A percentile compares a stretch with the other conserved stretches of the same genome.
Conservation (phyloP, 306 rosid species). For the Lathyrus aphaca region DNA sequence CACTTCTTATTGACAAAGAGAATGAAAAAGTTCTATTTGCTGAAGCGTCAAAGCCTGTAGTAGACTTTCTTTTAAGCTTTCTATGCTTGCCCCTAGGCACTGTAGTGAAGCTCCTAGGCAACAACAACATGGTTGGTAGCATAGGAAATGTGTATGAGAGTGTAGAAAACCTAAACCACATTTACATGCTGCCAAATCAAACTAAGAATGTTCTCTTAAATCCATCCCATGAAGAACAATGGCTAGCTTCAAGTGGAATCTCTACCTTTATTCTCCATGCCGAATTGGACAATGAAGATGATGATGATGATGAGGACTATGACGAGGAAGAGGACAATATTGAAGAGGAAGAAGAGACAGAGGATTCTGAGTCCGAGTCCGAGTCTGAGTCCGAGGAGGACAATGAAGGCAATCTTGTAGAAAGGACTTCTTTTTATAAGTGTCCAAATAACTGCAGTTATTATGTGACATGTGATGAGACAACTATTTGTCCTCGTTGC, state of each 20-base stretch:
- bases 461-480: too few relatives aligned
- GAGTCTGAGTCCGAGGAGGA: too few relatives aligned
- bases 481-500: too few relatives aligned
- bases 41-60: constrained; percentile 44
- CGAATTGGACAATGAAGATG: too few relatives aligned
- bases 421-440: too few relatives aligned
- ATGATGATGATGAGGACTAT: too few relatives aligned
- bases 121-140: constrained; percentile 43
- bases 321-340: too few relatives aligned
- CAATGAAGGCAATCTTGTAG: too few relatives aligned
- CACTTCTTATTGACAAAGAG: constrained; percentile 47
- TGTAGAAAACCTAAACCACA: constrained; percentile 39
- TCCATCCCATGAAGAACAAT: constrained; percentile 9
- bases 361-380: too few relatives aligned
- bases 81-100: constrained; percentile 43
- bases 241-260: background rate
- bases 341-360: too few relatives aligned
- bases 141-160: constrained; percentile 50
- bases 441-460: too few relatives aligned
- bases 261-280: background rate
- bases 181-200: constrained; percentile 42
- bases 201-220: constrained; percentile 39
- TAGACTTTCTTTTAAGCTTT: constrained; percentile 49
- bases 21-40: constrained; percentile 46
- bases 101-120: constrained; percentile 38